Evolutionary conservation across 768 basidiomycete genomes (phyloP), one percentile per base, ranked within the genome.

Genomic region (Leccinum ochraceum): DNA sequence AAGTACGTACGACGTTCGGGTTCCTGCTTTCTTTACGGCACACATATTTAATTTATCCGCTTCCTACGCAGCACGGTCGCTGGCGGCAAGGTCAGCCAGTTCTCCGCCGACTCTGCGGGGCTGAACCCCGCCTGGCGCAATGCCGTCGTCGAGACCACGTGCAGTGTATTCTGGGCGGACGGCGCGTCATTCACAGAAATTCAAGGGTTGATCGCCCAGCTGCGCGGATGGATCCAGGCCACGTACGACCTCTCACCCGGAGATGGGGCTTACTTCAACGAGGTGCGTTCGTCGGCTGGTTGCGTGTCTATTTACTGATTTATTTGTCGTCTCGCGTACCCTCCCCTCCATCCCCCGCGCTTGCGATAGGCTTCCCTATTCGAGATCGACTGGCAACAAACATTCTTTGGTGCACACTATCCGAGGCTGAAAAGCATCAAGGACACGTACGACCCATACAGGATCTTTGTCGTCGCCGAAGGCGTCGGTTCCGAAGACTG

Each of bases 401-500:
- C 78, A 0, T 83, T 81, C 68, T 84, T 81, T 61, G 82, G 82
- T 0, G 60, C 71, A 1, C 79, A 84, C 61, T 81, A 81, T 52
- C 16, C 64, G 4, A 69, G 57, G 26, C 66, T 83, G 32, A 76
- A 74, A 62, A 62, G 58, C 1, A 80, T 85, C 68, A 84, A 84
- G 65, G 30, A 65, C 6, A 74, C 67, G 60, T 80, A 82, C 55
- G 83, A 86, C 66, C 78, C 81, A 0, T 58, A 69, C 11, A 36
- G 34, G 26, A 57, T 84, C 11, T 85, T 84, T 64, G 67, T 83
- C 6, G 79, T 83, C 17, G 59, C 67, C 0, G 68, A 73, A 22
- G 84, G 53, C 1, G 80, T 85, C 1, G 82, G 81, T 0, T 80
- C 80, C 3, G 81, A 84, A 20, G 75, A 80, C 2, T 84, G 82